These are phyloP conservation scores for Tolypocladium amazonense DNA, from an alignment of 2,329 filamentous ascomycete species.

Conservation along the genomic window DNA sequence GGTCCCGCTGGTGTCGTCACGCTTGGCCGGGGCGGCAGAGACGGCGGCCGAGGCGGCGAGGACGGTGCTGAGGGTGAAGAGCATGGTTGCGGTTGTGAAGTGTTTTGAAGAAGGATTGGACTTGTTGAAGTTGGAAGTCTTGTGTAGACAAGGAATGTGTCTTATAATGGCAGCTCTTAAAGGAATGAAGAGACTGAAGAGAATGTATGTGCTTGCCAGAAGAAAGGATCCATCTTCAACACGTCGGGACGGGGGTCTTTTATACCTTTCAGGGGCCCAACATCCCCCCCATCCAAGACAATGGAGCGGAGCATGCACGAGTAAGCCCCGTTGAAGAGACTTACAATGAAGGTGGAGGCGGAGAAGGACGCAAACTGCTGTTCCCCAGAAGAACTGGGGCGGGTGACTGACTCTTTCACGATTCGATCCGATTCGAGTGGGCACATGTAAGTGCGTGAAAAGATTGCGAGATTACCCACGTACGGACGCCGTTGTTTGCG, in stretches of 20 bases:
- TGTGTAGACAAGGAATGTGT: background rate
- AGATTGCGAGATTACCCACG: background rate
- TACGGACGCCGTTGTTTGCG: background rate
- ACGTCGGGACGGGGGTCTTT: background rate
- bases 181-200: background rate
- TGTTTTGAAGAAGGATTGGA: background rate
- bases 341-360: background rate
- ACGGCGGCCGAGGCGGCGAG: conserved; percentile 1
- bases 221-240: background rate
- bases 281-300: background rate
- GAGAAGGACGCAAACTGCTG: background rate
- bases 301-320: background rate
- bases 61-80: background rate
- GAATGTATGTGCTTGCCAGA: background rate
- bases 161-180: background rate
- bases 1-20: background rate
- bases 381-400: background rate
- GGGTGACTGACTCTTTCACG: background rate
- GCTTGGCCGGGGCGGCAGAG: background rate
- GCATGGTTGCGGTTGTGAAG: background rate
- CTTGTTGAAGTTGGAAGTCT: background rate
- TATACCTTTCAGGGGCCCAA: background rate
- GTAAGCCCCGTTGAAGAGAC: background rate
- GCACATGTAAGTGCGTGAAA: background rate
- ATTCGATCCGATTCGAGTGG: background rate